Evolutionary conservation across 441 rosid species (phyloP).

Genomic region (Macaranga tanarius): DNA sequence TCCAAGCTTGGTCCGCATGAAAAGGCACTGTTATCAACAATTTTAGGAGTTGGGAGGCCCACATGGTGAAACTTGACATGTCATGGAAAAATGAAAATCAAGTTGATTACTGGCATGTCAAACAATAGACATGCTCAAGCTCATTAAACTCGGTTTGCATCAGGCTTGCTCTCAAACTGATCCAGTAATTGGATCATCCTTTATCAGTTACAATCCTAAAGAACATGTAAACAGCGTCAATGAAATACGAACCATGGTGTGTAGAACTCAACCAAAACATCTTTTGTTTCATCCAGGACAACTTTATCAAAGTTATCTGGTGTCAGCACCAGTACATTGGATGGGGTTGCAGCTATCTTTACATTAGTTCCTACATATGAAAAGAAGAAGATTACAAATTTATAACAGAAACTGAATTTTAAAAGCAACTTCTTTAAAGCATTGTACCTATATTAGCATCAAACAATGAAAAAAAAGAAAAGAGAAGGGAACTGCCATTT

Average conservation of each 20-base stretch:
- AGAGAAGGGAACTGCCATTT: neutral
- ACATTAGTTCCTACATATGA: conserved; percentile 67
- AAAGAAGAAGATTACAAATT: neutral
- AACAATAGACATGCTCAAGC: conserved; percentile 1
- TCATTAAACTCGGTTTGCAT: neutral
- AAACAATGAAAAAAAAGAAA: neutral
- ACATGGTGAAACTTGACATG: neutral
- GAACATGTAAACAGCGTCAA: neutral
- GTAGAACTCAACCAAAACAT: conserved; percentile 89
- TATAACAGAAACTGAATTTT: neutral
- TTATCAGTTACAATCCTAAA: neutral
- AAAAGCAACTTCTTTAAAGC: neutral
- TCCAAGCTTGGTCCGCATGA: neutral
- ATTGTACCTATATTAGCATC: neutral
- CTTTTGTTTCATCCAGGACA: conserved; percentile 80
- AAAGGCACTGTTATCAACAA: no score
- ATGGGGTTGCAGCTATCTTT: conserved; percentile 70
- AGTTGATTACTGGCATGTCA: neutral
- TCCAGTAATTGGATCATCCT: neutral
- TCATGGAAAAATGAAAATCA: neutral
- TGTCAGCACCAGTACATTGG: conserved; percentile 61
- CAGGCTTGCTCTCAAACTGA: neutral
- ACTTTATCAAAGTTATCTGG: conserved; percentile 65
- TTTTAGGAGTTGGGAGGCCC: neutral
- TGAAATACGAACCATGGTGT: conserved; percentile 74